Evolutionary conservation across 2,329 filamentous ascomycete genomes (phyloP).

Genomic region (Endocalyx cinctus): DNA sequence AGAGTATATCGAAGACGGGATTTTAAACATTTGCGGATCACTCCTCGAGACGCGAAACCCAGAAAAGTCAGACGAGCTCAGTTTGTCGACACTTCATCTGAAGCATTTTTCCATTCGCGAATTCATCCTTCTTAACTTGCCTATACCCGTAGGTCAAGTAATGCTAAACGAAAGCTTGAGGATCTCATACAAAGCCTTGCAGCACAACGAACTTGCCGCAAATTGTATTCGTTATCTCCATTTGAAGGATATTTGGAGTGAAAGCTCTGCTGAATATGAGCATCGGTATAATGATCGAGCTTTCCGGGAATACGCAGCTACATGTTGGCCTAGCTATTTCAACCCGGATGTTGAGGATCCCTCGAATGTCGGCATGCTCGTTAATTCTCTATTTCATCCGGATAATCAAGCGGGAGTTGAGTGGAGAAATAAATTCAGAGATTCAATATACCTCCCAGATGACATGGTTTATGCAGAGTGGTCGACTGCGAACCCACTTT

Average conservation of each 20-base stretch:
- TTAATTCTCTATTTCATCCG: conserved; percentile 8
- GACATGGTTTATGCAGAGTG: background rate
- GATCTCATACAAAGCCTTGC: conserved; percentile 3
- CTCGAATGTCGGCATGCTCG: background rate
- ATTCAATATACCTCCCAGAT: no score
- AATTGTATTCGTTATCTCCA: conserved; percentile 9
- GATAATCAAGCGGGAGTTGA: conserved; percentile 4
- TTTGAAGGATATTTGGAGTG: conserved; percentile 1
- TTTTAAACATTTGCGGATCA: conserved; percentile 9
- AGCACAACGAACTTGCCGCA: conserved; percentile 9
- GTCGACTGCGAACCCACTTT: conserved; percentile 1
- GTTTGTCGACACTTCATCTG: conserved; percentile 7
- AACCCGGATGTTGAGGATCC: background rate
- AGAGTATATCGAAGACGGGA: conserved; percentile 7
- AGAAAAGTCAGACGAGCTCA: background rate
- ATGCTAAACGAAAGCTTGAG: conserved; percentile 4
- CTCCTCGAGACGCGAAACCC: conserved; percentile 7
- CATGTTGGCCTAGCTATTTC: conserved; percentile 2
- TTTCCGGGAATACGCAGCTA: conserved; percentile 3
- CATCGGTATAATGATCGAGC: background rate
- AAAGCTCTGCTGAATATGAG: background rate
- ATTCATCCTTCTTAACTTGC: conserved; percentile 8
- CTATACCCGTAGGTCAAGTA: background rate
- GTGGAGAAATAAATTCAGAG: conserved; percentile 5
- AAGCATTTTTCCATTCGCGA: conserved; percentile 10